Evolutionary conservation across 2,329 filamentous ascomycete species (phyloP), one percentile per base, ranked within the genome.

Genomic region (Botrytis galanthina): DNA sequence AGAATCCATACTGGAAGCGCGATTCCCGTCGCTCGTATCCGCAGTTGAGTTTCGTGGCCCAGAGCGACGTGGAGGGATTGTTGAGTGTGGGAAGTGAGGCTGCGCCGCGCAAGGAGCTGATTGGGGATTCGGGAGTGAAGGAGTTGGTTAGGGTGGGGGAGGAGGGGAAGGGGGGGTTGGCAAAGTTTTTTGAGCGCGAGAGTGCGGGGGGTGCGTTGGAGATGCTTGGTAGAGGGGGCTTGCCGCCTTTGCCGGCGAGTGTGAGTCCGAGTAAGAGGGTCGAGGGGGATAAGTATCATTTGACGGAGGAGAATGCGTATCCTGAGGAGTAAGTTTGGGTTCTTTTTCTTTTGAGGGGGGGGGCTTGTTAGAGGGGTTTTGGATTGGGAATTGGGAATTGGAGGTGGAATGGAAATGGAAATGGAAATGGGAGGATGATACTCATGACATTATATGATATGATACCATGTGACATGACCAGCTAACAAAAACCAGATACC

Each of bases 1-100:
- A 95, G 83, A 97, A 97, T 85, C 90, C 94, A 54, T 97, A 98
- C 86, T 99, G 94, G 94, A 97, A 97, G 87, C 94, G 96, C 80
- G 96, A 99, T 81, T 83, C 86, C 75, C 92, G 96, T 79, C 89
- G 96, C 80, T 87, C 87, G 80, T 98, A 98, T 85, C 93, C 96
- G 46, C 88, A 87, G 78, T 87, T 92, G 73, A 95, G 92, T 80
- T 90, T 93, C 63, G 88, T 99, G 75, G 91, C 86, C 74, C 96
- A 98, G 86, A 89, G 89, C 64, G 93, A 98, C 83, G 91, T 94
- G 70, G 96, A 96, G 37, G 92, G 92, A 60, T 88, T 99, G 79
- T 86, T 99, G 81, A 91, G 88, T 42, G 90, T 98, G 62, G 96
- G 96, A 77, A 97, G 92, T 84, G 92, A 91, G 73, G 91, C 89